phyloP scores from a whole-genome alignment of 1,284 basidiomycete species.

The Ceratobasidium theobromae region DNA sequence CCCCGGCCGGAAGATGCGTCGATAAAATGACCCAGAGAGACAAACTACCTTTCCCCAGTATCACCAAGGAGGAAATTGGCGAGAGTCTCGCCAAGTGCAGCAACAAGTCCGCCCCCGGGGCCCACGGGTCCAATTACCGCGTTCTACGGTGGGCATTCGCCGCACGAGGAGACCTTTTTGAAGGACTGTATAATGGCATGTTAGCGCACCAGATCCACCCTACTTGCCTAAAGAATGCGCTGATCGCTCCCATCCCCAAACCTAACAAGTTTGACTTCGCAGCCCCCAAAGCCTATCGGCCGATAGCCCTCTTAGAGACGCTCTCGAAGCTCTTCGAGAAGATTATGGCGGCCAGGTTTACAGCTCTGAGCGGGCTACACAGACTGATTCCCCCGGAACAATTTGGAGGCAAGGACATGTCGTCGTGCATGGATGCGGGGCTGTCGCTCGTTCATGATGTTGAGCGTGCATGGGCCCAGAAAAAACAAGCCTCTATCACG shows the following conservation, averaged over 20 bases:
- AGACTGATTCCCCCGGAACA: constrained; percentile 41
- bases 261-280: constrained; percentile 46
- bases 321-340: constrained; percentile 45
- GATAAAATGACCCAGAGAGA: no score
- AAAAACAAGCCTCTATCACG: constrained; percentile 38
- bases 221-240: constrained; percentile 32
- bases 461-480: constrained; percentile 39
- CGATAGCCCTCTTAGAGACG: constrained; percentile 47
- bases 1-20: no score
- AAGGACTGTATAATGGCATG: background rate
- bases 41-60: no score
- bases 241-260: constrained; percentile 47
- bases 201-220: constrained; percentile 23
- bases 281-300: constrained; percentile 45
- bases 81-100: constrained; percentile 31
- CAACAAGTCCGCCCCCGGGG: constrained; percentile 37
- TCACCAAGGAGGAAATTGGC: constrained; percentile 34
- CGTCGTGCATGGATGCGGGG: constrained; percentile 8
- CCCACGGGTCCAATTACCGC: constrained; percentile 30
- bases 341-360: constrained; percentile 39
- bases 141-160: constrained; percentile 38
- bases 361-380: constrained; percentile 38
- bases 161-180: background rate
- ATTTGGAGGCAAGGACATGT: constrained; percentile 42
- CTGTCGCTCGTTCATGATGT: constrained; percentile 40